Conservation (phyloP, 2,329 filamentous ascomycete genomes). For the Aspergillus tubingensis region DNA sequence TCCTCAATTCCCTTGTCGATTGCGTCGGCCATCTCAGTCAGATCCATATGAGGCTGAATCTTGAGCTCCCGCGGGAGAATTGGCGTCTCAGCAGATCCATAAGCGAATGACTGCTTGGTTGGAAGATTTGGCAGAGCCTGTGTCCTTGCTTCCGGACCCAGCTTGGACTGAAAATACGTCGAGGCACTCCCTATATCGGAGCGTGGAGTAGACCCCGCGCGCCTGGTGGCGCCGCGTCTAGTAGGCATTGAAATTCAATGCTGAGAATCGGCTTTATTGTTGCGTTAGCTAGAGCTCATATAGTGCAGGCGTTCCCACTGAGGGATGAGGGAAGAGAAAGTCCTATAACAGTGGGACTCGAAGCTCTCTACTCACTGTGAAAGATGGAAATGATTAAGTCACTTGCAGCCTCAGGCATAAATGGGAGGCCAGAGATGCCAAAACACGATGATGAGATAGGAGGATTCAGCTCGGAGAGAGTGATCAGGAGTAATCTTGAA, state of each 20-base stretch:
- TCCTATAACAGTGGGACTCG: background rate
- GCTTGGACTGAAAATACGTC: constrained; percentile 17
- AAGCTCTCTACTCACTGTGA: background rate
- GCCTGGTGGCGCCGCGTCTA: constrained; percentile 25
- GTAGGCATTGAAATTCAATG: constrained; percentile 25
- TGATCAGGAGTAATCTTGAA: background rate
- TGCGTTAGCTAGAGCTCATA: background rate
- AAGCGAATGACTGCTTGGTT: constrained; percentile 43
- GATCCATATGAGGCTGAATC: constrained; percentile 31
- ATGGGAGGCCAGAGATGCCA: background rate
- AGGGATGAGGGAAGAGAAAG: background rate
- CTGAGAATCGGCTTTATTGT: background rate
- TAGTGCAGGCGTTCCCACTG: background rate
- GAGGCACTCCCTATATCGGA: constrained; percentile 15
- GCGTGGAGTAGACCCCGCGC: constrained; percentile 14
- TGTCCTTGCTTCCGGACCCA: constrained; percentile 23
- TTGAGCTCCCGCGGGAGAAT: constrained; percentile 38
- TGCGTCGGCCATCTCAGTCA: constrained; percentile 35
- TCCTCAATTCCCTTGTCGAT: constrained; percentile 35
- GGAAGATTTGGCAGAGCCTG: constrained; percentile 40
- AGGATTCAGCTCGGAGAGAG: background rate
- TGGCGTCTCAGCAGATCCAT: constrained; percentile 41
- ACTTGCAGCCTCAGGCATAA: background rate
- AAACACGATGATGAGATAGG: background rate
- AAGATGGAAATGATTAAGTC: background rate